Conservation (phyloP, 805 yeast genomes). For the Cyberlindnera misumaiensis region DNA sequence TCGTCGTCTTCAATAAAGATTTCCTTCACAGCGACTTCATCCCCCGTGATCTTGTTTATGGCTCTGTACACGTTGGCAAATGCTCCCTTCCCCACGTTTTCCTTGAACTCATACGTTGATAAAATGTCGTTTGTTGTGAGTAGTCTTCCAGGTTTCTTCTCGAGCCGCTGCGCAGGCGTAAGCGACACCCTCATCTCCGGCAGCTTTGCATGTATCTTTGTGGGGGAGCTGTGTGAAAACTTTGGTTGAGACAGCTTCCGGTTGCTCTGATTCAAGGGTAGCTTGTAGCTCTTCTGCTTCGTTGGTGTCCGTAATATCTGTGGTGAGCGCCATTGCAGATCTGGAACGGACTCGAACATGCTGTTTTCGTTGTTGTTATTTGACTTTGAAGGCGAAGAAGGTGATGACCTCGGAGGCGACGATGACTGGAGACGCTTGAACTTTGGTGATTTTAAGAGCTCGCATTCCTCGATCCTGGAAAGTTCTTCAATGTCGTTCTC, state of each 20-base stretch:
- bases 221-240: slow-evolving; percentile 10
- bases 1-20: slow-evolving; percentile 68
- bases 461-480: slow-evolving; percentile 20
- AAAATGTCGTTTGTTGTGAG: slow-evolving; percentile 20
- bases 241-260: slow-evolving; percentile 6
- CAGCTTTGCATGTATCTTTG: slow-evolving; percentile 7
- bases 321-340: slow-evolving; percentile 12
- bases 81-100: slow-evolving; percentile 83
- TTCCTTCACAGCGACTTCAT: slow-evolving; percentile 75
- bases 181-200: slow-evolving; percentile 18
- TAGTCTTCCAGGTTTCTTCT: slow-evolving; percentile 31
- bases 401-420: slow-evolving; percentile 19
- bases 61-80: slow-evolving; percentile 84
- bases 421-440: slow-evolving; percentile 22
- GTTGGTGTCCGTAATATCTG: slow-evolving; percentile 18
- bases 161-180: slow-evolving; percentile 48
- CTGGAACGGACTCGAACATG: slow-evolving; percentile 18
- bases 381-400: slow-evolving; percentile 18
- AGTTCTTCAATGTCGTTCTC: slow-evolving; percentile 18
- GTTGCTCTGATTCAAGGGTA: slow-evolving; percentile 13
- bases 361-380: slow-evolving; percentile 10
- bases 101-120: slow-evolving; percentile 43
- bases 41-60: slow-evolving; percentile 54
- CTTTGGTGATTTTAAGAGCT: slow-evolving; percentile 22
- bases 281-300: slow-evolving; percentile 7